A percentile compares a stretch with the other conserved stretches of the same genome.
These are phyloP conservation scores for Prunus davidiana DNA, from an alignment of 306 rosid genomes.

Conservation along the genomic window DNA sequence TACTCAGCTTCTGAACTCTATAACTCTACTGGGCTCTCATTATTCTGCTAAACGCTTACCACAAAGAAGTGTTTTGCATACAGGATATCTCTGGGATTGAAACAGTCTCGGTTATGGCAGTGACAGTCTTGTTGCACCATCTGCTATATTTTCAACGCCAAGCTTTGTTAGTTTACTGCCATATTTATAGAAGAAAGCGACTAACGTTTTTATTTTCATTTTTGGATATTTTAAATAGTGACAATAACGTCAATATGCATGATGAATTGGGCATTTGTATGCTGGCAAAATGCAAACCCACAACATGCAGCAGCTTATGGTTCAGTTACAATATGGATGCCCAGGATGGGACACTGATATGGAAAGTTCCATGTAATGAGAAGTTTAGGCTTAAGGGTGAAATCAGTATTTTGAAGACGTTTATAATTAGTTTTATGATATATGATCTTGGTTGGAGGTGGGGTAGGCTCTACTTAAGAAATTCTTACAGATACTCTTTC, in stretches of 20 bases:
- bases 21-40: background rate
- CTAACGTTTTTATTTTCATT: background rate
- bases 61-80: background rate
- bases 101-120: background rate
- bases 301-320: background rate
- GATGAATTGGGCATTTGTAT: slow-evolving; percentile 2
- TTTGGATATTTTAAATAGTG: background rate
- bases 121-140: background rate
- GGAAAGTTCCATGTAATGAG: background rate
- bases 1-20: background rate
- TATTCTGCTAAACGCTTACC: background rate
- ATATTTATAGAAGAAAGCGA: background rate
- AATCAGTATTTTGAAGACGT: background rate
- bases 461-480: background rate
- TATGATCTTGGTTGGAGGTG: background rate
- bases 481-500: background rate
- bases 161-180: background rate
- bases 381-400: background rate
- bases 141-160: background rate
- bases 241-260: background rate
- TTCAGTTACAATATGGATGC: background rate
- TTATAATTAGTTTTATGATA: background rate
- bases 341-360: background rate
- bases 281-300: slow-evolving; percentile 7
- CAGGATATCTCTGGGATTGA: background rate